phyloP scores from a whole-genome alignment of 495 filamentous ascomycete genomes.

The Penicillium subrubescens region DNA sequence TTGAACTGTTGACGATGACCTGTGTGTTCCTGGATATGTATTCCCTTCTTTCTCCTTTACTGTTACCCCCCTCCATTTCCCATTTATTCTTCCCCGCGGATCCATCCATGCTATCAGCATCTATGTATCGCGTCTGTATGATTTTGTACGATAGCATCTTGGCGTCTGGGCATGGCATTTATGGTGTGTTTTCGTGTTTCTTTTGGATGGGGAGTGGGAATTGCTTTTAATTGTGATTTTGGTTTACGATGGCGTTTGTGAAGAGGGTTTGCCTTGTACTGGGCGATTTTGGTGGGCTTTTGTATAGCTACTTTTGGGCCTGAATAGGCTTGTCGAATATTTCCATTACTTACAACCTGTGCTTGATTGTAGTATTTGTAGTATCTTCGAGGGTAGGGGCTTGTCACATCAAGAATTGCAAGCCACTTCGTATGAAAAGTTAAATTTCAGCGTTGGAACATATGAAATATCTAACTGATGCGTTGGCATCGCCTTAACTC shows the following conservation, averaged over 20 bases:
- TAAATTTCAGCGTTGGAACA: neutral
- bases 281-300: neutral
- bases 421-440: neutral
- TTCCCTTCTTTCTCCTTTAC: neutral
- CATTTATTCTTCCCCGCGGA: neutral
- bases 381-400: neutral
- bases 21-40: neutral
- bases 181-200: conserved; percentile 1
- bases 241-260: conserved; percentile 6
- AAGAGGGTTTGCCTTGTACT: neutral
- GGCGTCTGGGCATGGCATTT: conserved; percentile 21
- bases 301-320: neutral
- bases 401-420: neutral
- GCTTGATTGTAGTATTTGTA: neutral
- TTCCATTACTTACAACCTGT: neutral
- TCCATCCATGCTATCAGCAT: conserved; percentile 2
- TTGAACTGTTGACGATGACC: too few relatives aligned
- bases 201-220: neutral
- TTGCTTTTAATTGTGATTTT: neutral
- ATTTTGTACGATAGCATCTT: conserved; percentile 33
- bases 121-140: conserved; percentile 7
- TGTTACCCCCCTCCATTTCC: neutral
- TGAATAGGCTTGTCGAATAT: neutral
- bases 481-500: too few relatives aligned
- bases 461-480: neutral